These are phyloP conservation scores for Serendipita sp. DNA, from an alignment of 768 basidiomycete species.

Conservation along the genomic window DNA sequence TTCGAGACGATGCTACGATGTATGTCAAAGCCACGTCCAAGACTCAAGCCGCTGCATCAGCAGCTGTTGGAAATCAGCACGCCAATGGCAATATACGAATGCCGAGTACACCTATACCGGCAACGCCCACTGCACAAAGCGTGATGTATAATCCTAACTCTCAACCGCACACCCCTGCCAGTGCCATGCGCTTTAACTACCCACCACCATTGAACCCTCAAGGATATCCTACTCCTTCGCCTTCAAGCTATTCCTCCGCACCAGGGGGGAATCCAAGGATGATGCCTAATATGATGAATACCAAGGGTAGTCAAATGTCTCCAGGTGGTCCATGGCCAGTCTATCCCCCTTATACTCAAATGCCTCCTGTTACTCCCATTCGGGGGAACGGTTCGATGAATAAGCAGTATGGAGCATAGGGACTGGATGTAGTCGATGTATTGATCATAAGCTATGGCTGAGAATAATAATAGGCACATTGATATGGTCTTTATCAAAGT, in stretches of 20 bases:
- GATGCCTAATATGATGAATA: background rate
- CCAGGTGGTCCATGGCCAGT: background rate
- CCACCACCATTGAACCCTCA: background rate
- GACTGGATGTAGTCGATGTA: background rate
- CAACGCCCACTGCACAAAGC: background rate
- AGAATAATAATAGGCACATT: background rate
- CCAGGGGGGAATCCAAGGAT: background rate
- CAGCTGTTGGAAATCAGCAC: background rate
- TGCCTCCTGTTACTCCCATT: background rate
- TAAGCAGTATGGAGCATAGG: background rate
- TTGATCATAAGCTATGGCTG: no score
- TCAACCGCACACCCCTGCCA: background rate
- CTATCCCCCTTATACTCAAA: background rate
- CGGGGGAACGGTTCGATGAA: background rate
- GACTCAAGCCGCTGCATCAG: constrained; percentile 1
- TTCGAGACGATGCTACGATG: constrained; percentile 60
- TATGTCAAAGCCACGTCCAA: constrained; percentile 32
- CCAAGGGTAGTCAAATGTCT: background rate
- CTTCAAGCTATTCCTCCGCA: background rate
- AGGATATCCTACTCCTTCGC: background rate
- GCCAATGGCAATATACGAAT: background rate
- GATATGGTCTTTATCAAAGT: background rate
- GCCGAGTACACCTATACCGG: background rate
- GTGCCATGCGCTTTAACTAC: background rate
- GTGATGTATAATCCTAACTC: background rate